These are phyloP conservation scores for Gaertneriomyces sp. DNA, from an alignment of 192 early-diverging fungal genomes.

Conservation along the genomic window DNA sequence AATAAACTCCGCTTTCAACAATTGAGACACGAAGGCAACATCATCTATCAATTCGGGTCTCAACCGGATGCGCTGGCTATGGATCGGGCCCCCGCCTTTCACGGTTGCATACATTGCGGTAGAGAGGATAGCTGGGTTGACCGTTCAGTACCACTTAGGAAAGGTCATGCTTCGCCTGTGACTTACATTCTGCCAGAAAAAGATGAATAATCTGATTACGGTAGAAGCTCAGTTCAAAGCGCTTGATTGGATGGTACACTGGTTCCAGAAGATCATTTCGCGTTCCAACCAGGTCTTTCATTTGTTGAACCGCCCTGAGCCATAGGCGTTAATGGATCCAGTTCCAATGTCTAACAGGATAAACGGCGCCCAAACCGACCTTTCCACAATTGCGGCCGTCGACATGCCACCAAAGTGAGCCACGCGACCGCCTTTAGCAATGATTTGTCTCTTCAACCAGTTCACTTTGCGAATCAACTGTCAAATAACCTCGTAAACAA, in stretches of 20 bases:
- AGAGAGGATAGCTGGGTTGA: conserved; percentile 61
- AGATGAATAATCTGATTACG: conserved; percentile 74
- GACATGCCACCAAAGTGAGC: conserved; percentile 72
- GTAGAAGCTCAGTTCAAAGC: conserved; percentile 80
- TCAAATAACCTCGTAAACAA: neutral
- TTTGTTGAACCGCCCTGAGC: conserved; percentile 52
- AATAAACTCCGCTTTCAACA: conserved; percentile 78
- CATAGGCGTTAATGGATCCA: conserved; percentile 22
- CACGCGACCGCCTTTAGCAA: conserved; percentile 68
- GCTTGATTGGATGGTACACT: conserved; percentile 75
- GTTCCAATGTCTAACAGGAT: neutral
- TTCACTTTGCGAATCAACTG: conserved; percentile 71
- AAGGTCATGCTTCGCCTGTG: neutral
- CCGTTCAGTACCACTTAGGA: neutral
- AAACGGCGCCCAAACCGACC: conserved; percentile 31
- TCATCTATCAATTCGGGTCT: conserved; percentile 55
- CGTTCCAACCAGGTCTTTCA: conserved; percentile 73
- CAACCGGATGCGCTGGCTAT: conserved; percentile 59
- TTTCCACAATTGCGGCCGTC: conserved; percentile 71
- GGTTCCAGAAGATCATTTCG: conserved; percentile 76
- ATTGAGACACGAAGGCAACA: conserved; percentile 67
- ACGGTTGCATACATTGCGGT: conserved; percentile 73
- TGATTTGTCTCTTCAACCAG: conserved; percentile 64
- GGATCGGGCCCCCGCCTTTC: conserved; percentile 71
- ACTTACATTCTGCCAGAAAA: conserved; percentile 53